Evolutionary conservation across 352 stramenopile species (phyloP).

Genomic region (Globisporangium echinulatum): DNA sequence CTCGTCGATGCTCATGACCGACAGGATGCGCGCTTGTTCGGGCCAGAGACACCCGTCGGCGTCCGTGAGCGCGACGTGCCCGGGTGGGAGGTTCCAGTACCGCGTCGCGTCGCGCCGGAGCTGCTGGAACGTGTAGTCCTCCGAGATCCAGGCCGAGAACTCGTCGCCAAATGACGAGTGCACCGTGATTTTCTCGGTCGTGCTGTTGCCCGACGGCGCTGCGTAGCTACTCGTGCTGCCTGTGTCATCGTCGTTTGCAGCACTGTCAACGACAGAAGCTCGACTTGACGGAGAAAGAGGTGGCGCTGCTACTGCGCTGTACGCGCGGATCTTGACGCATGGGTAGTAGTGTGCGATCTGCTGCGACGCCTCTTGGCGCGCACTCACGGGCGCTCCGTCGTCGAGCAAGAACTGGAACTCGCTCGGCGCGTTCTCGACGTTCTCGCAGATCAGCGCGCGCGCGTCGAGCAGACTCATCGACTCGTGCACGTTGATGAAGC

Average conservation of each 20-base stretch:
- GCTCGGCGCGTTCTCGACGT: slow-evolving; percentile 52
- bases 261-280: too few species aligned
- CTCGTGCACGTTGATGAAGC: slow-evolving; percentile 70
- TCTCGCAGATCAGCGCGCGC: slow-evolving; percentile 54
- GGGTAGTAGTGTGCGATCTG: slow-evolving; percentile 58
- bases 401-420: slow-evolving; percentile 77
- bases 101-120: slow-evolving; percentile 55
- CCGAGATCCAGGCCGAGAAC: slow-evolving; percentile 60
- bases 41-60: slow-evolving; percentile 67
- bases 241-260: not conserved
- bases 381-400: slow-evolving; percentile 50
- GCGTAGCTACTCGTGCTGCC: slow-evolving; percentile 1
- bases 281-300: too few species aligned
- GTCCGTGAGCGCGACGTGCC: slow-evolving; percentile 43
- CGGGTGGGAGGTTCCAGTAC: slow-evolving; percentile 56
- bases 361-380: slow-evolving; percentile 50
- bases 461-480: slow-evolving; percentile 56
- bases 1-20: slow-evolving; percentile 46
- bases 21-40: slow-evolving; percentile 65
- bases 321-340: slow-evolving; percentile 65
- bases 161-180: slow-evolving; percentile 42
- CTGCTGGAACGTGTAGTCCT: slow-evolving; percentile 73
- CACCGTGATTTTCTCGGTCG: slow-evolving; percentile 46
- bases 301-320: not conserved
- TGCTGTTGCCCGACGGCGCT: slow-evolving; percentile 1